Conservation (phyloP, 176 grass and related monocot species). For the Triticum aestivum region IWGSC_CS_RefSeq_v2.1 NC_057810.1:490050643-490051142, state of each 20-base stretch:
- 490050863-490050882: conserved; percentile 17
- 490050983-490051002: conserved; percentile 84
- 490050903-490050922: conserved; percentile 36
- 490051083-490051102: conserved; percentile 18
- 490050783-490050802: neutral
- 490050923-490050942: conserved; percentile 30
- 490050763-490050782: conserved; percentile 4
- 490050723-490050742: neutral
- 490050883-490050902: conserved; percentile 1
- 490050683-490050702: conserved; percentile 20
- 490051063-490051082: conserved; percentile 18
- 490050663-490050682: neutral
- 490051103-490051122: conserved; percentile 17
- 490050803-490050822: neutral
- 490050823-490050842: neutral
- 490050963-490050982: conserved; percentile 55
- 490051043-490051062: conserved; percentile 4
- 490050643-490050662: neutral
- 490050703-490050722: neutral
- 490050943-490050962: conserved; percentile 30
- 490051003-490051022: conserved; percentile 71
- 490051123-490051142: neutral
- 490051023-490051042: conserved; percentile 50
- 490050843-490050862: conserved; percentile 39
- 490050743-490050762: neutral